Percentiles rank a stretch among this genome's conserved stretches.
phyloP scores from a whole-genome alignment of 1,284 basidiomycete genomes.

The Flammula alnicola region DNA sequence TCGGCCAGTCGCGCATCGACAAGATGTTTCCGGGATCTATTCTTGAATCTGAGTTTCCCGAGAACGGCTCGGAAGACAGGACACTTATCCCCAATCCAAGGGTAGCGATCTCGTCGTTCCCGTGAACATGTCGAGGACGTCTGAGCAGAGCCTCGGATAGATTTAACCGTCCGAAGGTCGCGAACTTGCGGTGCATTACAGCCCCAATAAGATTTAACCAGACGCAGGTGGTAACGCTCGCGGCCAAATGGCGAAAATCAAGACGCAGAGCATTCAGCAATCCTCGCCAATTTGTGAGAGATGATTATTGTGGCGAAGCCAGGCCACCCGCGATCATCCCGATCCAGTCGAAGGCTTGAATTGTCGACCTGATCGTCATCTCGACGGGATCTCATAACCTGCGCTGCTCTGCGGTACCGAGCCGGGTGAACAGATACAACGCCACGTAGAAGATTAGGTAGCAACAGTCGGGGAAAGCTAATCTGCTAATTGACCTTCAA shows the following conservation, averaged over 20 bases:
- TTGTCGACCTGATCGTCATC: too few species aligned
- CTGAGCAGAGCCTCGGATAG: neutral
- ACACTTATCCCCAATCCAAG: neutral
- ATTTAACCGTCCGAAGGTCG: neutral
- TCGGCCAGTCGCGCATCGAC: conserved; percentile 9
- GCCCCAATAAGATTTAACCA: neutral
- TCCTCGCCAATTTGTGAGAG: too few species aligned
- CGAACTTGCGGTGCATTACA: neutral
- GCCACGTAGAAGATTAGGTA: too few species aligned
- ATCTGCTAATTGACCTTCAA: too few species aligned
- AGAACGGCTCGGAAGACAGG: neutral
- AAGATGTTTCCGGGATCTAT: conserved; percentile 10
- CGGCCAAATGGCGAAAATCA: neutral
- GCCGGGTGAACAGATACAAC: too few species aligned
- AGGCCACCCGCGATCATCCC: too few species aligned
- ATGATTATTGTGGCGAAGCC: too few species aligned
- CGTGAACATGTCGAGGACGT: neutral
- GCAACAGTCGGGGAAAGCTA: too few species aligned
- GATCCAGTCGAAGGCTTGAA: too few species aligned
- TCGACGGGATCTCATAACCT: too few species aligned
- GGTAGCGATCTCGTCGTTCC: neutral
- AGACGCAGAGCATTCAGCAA: too few species aligned
- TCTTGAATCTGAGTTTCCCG: neutral
- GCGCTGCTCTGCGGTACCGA: too few species aligned
- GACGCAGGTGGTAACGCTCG: conserved; percentile 2